Evolutionary conservation across 768 basidiomycete genomes (phyloP).

Genomic region (Gloeopeniophorella convolvens): DNA sequence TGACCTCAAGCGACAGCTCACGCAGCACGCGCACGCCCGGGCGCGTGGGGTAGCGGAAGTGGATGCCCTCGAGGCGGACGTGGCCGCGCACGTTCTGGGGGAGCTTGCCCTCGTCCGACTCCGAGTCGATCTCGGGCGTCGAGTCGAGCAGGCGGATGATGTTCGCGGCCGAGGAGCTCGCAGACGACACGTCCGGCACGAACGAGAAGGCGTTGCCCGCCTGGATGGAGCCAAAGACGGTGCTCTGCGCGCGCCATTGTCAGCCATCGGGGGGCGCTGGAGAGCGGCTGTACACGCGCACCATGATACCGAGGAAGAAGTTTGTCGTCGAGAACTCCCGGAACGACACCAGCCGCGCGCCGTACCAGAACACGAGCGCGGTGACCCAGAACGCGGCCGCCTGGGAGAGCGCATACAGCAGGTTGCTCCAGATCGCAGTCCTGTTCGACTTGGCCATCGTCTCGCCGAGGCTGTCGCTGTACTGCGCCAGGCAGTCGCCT

Average conservation of each 20-base stretch:
- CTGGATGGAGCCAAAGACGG: no score
- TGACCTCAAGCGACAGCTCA: conserved; percentile 60
- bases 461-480: conserved; percentile 62
- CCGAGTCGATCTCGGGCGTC: conserved; percentile 72
- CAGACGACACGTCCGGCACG: conserved; percentile 85
- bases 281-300: conserved; percentile 26
- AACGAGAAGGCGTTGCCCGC: conserved; percentile 78
- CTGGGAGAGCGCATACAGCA: conserved; percentile 71
- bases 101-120: conserved; percentile 59
- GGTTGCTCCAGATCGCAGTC: conserved; percentile 57
- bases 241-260: conserved; percentile 37
- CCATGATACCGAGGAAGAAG: conserved; percentile 86
- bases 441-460: conserved; percentile 63
- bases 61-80: conserved; percentile 71
- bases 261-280: background rate
- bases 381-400: conserved; percentile 74
- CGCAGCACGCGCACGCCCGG: conserved; percentile 80
- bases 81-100: conserved; percentile 47
- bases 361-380: conserved; percentile 78
- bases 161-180: conserved; percentile 67
- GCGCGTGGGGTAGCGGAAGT: conserved; percentile 88
- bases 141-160: conserved; percentile 75
- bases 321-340: conserved; percentile 46
- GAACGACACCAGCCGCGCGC: conserved; percentile 52
- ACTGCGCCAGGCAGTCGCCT: conserved; percentile 63